Conservation (phyloP, 495 filamentous ascomycete species). For the Aspergillus olivimuriae region DNA sequence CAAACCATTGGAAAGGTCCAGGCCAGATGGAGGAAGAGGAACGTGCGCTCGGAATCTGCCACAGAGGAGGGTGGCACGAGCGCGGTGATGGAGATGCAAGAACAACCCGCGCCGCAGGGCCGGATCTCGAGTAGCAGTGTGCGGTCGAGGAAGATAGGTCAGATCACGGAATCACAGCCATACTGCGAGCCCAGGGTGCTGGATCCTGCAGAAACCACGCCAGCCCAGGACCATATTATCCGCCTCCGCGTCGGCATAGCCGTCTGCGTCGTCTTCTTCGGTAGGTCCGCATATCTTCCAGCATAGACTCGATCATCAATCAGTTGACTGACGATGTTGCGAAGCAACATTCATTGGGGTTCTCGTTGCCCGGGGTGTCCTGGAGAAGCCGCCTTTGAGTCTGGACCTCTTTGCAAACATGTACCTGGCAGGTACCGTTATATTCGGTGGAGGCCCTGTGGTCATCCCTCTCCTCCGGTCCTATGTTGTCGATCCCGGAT, state of each 20-base stretch:
- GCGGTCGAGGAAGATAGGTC: slow-evolving; percentile 12
- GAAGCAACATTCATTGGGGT: slow-evolving; percentile 52
- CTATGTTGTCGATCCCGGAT: slow-evolving; percentile 74
- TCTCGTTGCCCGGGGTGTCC: slow-evolving; percentile 48
- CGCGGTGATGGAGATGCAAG: slow-evolving; percentile 2
- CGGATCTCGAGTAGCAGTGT: slow-evolving; percentile 2
- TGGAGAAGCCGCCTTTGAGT: slow-evolving; percentile 37
- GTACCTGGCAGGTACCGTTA: slow-evolving; percentile 83
- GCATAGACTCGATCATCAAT: not conserved
- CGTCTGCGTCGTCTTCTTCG: slow-evolving; percentile 50
- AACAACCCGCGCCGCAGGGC: slow-evolving; percentile 1
- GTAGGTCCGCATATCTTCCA: slow-evolving; percentile 16
- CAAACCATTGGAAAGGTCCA: slow-evolving; percentile 24
- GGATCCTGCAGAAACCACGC: not conserved
- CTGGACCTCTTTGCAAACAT: slow-evolving; percentile 71
- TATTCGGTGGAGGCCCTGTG: slow-evolving; percentile 82
- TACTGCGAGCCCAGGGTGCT: slow-evolving; percentile 1
- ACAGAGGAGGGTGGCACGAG: slow-evolving; percentile 1
- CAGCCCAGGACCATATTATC: slow-evolving; percentile 16
- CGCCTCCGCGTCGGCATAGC: slow-evolving; percentile 30
- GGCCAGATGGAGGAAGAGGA: slow-evolving; percentile 15
- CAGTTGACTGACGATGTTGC: not conserved
- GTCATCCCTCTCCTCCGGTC: slow-evolving; percentile 75
- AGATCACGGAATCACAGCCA: not conserved
- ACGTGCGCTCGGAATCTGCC: slow-evolving; percentile 7